Base-by-base conservation (phyloP, 2,329 filamentous ascomycete genomes). In the Intubia oerlemansii region DNA sequence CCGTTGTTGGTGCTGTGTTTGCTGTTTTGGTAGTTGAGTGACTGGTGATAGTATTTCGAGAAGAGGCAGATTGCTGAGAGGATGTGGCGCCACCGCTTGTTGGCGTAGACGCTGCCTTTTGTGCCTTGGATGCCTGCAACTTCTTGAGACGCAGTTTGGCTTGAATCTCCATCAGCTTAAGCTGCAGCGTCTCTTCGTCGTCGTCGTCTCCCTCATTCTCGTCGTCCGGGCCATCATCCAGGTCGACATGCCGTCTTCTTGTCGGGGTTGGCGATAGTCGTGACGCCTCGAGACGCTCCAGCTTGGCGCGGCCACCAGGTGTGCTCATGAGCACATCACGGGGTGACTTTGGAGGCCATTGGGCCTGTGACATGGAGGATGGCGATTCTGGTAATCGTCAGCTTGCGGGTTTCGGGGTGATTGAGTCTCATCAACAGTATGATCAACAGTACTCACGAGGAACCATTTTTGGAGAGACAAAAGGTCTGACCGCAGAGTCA, bases 151-250 rank as follows among this genome's bases (percentile, higher is more conserved):
- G 88, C 29, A 95, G 53, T 34, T 76, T 73, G 6, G 84, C 81
- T 48, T 95, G 74, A 33, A 98, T 91, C 31, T 79, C 81, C 38
- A 84, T 72, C 5, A 95, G 56, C 46, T 91, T 73, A 36, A 98
- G 54, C 44, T 90, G 69, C 19, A 95, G 53, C 2, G 71, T 90
- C 54, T 95, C 84, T 48, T 93, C 85, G 40, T 91, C 84, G 6
- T 90, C 76, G 5, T 79, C 74, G 0, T 73, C 68, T 8, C 69
- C 61, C 5, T 53, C 54, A 4, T 57, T 53, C 5, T 50, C 52
- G 28, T 52, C 44, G 16, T n/a, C n/a, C n/a, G n/a, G n/a, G n/a
- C 44, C 43, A 10, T 43, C 45, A 3, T 17, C 11, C 13, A 24
- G 24, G 24, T 46, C 48, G 23, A 39, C 45, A 24, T 44, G 32